phyloP scores from a whole-genome alignment of 164 flowering plant species.

The Warburgia ugandensis region DNA sequence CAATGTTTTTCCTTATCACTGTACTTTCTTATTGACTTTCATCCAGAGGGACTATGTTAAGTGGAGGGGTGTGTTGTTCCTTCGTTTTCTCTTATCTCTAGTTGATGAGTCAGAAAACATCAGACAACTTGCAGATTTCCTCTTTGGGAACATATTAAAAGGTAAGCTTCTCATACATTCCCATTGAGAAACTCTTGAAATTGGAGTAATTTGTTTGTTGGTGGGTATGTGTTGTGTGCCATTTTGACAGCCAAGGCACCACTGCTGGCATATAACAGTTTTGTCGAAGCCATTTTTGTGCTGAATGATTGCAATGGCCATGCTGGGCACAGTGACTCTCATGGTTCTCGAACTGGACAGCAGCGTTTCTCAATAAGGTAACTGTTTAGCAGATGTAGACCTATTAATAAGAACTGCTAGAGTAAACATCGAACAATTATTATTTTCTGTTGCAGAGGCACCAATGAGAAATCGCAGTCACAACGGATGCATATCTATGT shows the following conservation, averaged over 20 bases:
- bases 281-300: conserved; percentile 89
- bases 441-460: conserved; percentile 48
- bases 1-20: neutral
- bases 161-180: conserved; percentile 30
- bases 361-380: conserved; percentile 71
- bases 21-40: neutral
- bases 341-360: conserved; percentile 35
- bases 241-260: conserved; percentile 78
- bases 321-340: conserved; percentile 44
- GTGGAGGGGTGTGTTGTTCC: conserved; percentile 96
- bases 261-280: conserved; percentile 95
- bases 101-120: conserved; percentile 95
- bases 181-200: neutral
- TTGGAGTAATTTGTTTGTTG: conserved; percentile 3
- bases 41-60: conserved; percentile 92
- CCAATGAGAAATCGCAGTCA: conserved; percentile 67
- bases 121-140: conserved; percentile 78
- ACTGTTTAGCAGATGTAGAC: no score
- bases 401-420: no score
- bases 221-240: conserved; percentile 2
- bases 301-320: conserved; percentile 79
- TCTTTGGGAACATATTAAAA: conserved; percentile 84
- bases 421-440: no score
- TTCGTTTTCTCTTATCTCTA: conserved; percentile 78
- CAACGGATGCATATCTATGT: conserved; percentile 81